Evolutionary conservation across 208 protist species (phyloP), one percentile per base, ranked within the genome.

Genomic region (Leishmania braziliensis): DNA sequence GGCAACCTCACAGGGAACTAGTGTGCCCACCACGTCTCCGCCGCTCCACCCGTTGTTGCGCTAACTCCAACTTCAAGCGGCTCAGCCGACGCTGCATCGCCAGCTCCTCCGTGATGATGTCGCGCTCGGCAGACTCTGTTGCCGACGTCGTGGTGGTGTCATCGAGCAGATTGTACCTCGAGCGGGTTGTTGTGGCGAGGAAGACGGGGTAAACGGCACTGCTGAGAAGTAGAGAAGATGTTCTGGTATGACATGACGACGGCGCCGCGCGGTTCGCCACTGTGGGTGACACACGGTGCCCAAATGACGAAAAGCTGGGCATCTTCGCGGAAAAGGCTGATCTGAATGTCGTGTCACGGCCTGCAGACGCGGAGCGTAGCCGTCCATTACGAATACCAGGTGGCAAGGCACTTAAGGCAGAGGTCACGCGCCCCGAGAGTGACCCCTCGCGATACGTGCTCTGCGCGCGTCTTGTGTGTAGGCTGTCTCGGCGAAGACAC

Each of bases 61-160:
- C 50, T 5, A 70, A 71, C 26, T 82, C 82, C 33, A 58, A 54
- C 78, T 82, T 82, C 6, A 86, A 69, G 48, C 63, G 72, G 36
- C 51, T 66, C 3, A 86, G 80, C 3, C 60, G 60, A n/a, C 14
- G 39, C 36, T 77, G 79, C 53, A 84, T 75, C 56, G 80, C 72
- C 29, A 83, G 70, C 71, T 82, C 66, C n/a, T 81, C 81, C n/a
- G 73, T 33, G 26, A 84, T 68, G 46, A 80, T 69, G 53, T 74
- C 81, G 20, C 26, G 46, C 1, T 70, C 58, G 18, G 63, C 73
- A 3, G 33, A 53, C 36, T 18, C 12, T 43, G 56, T 5, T 8
- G 73, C 29, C 77, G 50, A 56, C 18, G 36, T 6, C 10, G 77
- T 26, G 5, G 77, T 29, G 1, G 5, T 33, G 9, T 63, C 62